These are phyloP conservation scores for Paramyrothecium roridum DNA, from an alignment of 2,329 filamentous ascomycete species.

Conservation along the genomic window DNA sequence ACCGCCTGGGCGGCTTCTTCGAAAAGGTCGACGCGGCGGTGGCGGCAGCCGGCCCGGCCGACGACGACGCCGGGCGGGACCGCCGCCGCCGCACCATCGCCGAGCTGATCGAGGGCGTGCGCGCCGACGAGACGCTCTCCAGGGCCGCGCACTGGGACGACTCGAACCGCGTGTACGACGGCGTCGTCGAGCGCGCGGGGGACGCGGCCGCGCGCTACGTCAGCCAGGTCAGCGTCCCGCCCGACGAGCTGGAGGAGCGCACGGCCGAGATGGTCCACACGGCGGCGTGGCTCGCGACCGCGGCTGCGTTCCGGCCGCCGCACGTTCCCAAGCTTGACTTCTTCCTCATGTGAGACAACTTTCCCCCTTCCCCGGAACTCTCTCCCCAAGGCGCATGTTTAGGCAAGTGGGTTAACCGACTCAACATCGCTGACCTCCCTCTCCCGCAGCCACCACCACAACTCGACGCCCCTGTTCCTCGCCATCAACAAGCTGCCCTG, in stretches of 20 bases:
- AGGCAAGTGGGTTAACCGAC: no score
- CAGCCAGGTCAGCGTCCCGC: slow-evolving; percentile 53
- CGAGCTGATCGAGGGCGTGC: slow-evolving; percentile 59
- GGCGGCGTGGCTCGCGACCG: slow-evolving; percentile 43
- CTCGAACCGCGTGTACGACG: slow-evolving; percentile 64
- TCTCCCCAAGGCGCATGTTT: no score
- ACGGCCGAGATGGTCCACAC: slow-evolving; percentile 67
- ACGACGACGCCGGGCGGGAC: neutral
- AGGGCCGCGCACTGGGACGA: slow-evolving; percentile 46
- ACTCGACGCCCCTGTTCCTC: slow-evolving; percentile 69
- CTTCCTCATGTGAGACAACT: slow-evolving; percentile 53
- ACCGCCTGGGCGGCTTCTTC: slow-evolving; percentile 54
- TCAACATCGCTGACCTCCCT: neutral
- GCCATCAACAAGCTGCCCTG: slow-evolving; percentile 59
- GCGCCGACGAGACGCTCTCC: slow-evolving; percentile 51
- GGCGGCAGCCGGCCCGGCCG: neutral
- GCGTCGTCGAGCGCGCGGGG: slow-evolving; percentile 60
- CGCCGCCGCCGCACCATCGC: slow-evolving; percentile 26
- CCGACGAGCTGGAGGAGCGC: slow-evolving; percentile 53
- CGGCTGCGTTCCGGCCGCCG: slow-evolving; percentile 58
- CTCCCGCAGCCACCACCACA: slow-evolving; percentile 67
- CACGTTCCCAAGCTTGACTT: slow-evolving; percentile 79
- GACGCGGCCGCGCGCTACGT: slow-evolving; percentile 62
- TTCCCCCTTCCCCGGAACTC: neutral
- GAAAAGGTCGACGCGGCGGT: slow-evolving; percentile 41